Base-by-base conservation (phyloP, 306 rosid genomes). In the Cucurbita moschata region DNA sequence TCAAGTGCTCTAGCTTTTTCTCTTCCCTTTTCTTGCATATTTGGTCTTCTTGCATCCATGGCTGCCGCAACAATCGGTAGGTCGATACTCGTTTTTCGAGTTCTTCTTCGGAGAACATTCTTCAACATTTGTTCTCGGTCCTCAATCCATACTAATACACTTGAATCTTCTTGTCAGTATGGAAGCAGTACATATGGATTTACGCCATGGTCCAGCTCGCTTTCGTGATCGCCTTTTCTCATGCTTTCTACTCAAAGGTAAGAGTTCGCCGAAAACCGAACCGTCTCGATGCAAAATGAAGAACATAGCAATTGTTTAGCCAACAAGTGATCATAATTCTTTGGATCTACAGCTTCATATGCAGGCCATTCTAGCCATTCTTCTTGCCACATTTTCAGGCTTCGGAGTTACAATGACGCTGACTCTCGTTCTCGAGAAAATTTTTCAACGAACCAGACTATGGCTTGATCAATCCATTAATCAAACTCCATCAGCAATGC, bases 21-120 rank as follows among this genome's bases (percentile, higher is more conserved):
- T 43, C 93, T 92, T 61, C 96, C 94, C 18, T 92, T 86, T 82
- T 87, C 97, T 64, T 89, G 93, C 81, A 79, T 92, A 65, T 74
- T 89, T 78, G 94, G 97, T 54, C 96, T 86, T 80, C 82, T 89
- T 79, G 89, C 94, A 78, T 87, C 94, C 78, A 83, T 92, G 88
- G 78, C 97, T 38, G 77, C 97, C 56, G 81, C 87, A 50, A 86
- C 96, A 69, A 92, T 89, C 92, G 96, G 97, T 89, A 77, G 21
- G 81, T 26, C 50, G 80, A 72, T 64, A 79, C 70, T 76, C 35
- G 5, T 64, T 78, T 19, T 43, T 43, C 44, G 74, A 51, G 38
- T 70, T 66, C 69, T 26, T 26, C 30, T 59, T 5, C 42, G 10
- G n/a, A 30, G 35, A 35, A 13, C 14, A 60, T 6, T 59, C 30